phyloP scores from a whole-genome alignment of 2,329 filamentous ascomycete species.

The Cordyceps pruinosa region DNA sequence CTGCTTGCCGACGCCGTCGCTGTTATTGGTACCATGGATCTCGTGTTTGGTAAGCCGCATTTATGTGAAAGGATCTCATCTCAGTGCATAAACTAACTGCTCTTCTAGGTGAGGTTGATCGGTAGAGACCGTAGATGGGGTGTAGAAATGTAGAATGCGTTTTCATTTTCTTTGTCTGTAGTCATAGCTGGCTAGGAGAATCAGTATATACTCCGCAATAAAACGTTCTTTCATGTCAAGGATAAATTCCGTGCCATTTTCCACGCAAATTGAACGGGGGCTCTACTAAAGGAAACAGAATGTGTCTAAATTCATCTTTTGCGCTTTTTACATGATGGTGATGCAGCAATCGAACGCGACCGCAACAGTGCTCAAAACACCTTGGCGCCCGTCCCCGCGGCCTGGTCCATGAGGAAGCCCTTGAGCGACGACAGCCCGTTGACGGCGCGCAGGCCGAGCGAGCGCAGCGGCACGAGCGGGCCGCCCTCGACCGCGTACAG shows the following conservation, averaged over 20 bases:
- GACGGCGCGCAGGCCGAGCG: constrained; percentile 68
- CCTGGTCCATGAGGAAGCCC: constrained; percentile 75
- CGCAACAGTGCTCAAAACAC: constrained; percentile 30
- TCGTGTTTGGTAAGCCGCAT: constrained; percentile 69
- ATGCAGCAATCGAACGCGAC: too few species aligned
- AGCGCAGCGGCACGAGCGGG: constrained; percentile 73
- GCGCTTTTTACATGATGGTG: neutral
- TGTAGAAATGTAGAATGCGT: constrained; percentile 25
- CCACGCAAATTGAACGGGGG: too few species aligned
- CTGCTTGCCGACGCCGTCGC: constrained; percentile 93
- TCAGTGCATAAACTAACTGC: constrained; percentile 26
- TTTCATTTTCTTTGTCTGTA: constrained; percentile 33
- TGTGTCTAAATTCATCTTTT: neutral
- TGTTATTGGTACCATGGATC: constrained; percentile 84
- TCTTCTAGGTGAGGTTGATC: constrained; percentile 53
- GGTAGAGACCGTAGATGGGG: constrained; percentile 32
- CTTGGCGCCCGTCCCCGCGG: constrained; percentile 48
- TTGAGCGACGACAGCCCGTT: constrained; percentile 71
- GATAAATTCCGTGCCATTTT: neutral
- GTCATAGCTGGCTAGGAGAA: constrained; percentile 32
- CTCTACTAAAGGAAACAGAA: too few species aligned
- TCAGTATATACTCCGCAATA: constrained; percentile 31
- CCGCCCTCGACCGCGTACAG: constrained; percentile 76
- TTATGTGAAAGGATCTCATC: constrained; percentile 11
- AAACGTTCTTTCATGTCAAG: constrained; percentile 20